Conservation (phyloP, 2,329 filamentous ascomycete species). For the Botrytis porri region DNA sequence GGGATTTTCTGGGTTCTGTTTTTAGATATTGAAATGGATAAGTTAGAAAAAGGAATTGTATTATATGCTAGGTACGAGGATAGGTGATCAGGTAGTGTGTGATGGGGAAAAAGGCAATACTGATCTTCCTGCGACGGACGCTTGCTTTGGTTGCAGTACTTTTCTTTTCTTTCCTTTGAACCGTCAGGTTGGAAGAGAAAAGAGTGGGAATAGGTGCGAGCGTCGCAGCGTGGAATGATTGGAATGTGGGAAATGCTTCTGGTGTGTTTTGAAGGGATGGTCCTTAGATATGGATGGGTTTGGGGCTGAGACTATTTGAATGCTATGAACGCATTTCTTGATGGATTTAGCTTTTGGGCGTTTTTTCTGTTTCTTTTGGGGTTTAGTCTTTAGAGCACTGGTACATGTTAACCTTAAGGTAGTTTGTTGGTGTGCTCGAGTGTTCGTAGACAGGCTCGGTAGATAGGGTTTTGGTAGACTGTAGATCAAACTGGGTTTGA, state of each 20-base stretch:
- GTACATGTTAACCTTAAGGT: background rate
- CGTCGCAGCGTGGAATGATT: background rate
- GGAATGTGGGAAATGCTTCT: background rate
- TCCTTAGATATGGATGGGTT: background rate
- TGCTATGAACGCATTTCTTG: background rate
- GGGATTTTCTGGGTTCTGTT: background rate
- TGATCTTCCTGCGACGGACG: background rate
- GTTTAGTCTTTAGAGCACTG: background rate
- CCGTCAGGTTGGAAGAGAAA: background rate
- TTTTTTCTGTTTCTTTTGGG: background rate
- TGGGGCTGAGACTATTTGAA: background rate
- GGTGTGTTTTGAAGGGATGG: background rate
- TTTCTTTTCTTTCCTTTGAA: background rate
- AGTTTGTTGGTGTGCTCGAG: background rate
- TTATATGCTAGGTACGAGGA: background rate
- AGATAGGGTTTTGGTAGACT: background rate
- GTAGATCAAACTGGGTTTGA: background rate
- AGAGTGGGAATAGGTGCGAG: background rate
- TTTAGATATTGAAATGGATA: background rate
- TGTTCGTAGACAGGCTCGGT: background rate
- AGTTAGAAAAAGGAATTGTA: background rate
- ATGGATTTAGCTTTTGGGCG: background rate
- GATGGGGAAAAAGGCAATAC: background rate
- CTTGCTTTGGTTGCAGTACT: too few species aligned
- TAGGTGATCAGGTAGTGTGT: background rate